Conservation (phyloP, 108 stramenopile genomes). For the Chaetoceros tenuissimus region DNA sequence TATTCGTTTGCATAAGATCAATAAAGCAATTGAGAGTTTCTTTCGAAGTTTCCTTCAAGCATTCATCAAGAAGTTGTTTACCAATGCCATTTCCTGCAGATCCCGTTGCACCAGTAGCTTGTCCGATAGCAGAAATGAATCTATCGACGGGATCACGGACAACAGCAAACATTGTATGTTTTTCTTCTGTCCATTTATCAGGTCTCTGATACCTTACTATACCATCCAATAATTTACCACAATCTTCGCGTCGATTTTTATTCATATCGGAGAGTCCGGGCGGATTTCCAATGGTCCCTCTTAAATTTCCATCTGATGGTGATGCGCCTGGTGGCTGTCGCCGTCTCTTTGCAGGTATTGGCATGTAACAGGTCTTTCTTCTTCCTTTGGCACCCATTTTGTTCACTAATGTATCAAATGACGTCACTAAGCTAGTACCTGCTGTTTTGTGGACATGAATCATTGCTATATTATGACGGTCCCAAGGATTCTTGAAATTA, state of each 20-base stretch:
- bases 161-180: neutral
- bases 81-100: neutral
- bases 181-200: neutral
- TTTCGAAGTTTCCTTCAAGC: neutral
- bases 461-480: neutral
- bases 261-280: no score
- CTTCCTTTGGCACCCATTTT: neutral
- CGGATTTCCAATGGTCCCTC: no score
- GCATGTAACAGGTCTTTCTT: neutral
- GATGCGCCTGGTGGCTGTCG: no score
- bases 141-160: neutral
- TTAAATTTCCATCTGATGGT: no score
- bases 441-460: neutral
- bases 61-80: neutral
- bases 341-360: neutral
- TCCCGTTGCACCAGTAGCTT: neutral
- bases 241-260: neutral
- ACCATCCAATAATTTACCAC: neutral
- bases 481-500: neutral
- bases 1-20: neutral
- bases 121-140: neutral
- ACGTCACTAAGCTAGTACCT: neutral
- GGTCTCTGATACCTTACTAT: neutral
- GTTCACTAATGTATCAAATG: neutral
- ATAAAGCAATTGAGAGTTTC: neutral